Base-by-base conservation (phyloP, 1,284 basidiomycete genomes). In the Bondarzewia mesenterica region DNA sequence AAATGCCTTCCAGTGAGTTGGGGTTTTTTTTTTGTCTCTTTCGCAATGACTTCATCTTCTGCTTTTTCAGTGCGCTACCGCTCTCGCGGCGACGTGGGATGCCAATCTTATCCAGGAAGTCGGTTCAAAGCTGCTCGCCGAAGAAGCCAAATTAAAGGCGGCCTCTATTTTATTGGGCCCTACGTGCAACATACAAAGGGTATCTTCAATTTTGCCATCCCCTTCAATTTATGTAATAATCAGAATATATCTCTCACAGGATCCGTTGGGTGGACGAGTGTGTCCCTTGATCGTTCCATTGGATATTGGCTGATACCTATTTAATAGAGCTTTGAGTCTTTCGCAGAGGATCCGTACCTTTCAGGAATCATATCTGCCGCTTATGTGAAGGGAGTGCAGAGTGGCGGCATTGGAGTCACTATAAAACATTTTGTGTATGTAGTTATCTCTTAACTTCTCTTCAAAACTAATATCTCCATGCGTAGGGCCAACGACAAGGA, bases 171-270 rank as follows among this genome's bases (percentile, higher is more conserved):
- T 82, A 5, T 70, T 85, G 36, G 83, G 80, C 7, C 82, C 81
- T 3, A 85, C 82, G 1, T 82, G 80, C 64, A 87, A 85, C 60
- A 83, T 85, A 26, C 82, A 82, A 57, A 73, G 83, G 15, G 69
- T 70, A 7, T 32, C 55, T 51, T 10, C 15, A 4, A 21, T n/a
- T n/a, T n/a, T n/a, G 15, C 7, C 16, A n/a, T 22, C 23, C 42
- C 16, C 46, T 38, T 20, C 12, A 25, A n/a, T 21, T 44, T 7
- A 23, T 46, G 26, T 39, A 12, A 15, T n/a, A 27, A 32, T 40
- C 18, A 20, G n/a, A n/a, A n/a, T n/a, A n/a, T n/a, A n/a, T n/a
- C n/a, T n/a, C n/a, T n/a, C 27, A 23, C 37, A 57, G 56, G 66
- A 63, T 48, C 80, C 80, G 26, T 68, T 81, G 0, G 80, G 78